These are phyloP conservation scores for Fusarium tupiense DNA, from an alignment of 2,329 filamentous ascomycete genomes.

Conservation along the genomic window DNA sequence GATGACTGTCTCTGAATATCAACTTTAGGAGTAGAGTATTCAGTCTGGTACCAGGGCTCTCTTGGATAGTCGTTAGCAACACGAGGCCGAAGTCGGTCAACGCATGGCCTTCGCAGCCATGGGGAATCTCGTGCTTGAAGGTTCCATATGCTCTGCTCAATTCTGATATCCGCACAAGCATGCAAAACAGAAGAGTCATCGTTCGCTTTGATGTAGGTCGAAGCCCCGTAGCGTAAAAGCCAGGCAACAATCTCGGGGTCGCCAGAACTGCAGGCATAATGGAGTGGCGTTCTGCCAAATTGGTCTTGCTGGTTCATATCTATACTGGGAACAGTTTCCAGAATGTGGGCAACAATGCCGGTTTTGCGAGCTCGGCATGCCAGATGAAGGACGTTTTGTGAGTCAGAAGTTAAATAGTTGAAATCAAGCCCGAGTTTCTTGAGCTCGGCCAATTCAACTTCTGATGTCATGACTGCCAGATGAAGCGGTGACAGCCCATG, in stretches of 20 bases:
- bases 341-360: constrained; percentile 17
- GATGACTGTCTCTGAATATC: not conserved
- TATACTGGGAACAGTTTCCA: not conserved
- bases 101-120: not conserved
- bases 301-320: constrained; percentile 27
- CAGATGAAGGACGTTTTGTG: constrained; percentile 30
- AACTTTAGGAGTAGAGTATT: not conserved
- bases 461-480: constrained; percentile 26
- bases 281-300: constrained; percentile 29
- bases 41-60: not conserved
- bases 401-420: constrained; percentile 16
- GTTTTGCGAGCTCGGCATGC: constrained; percentile 27
- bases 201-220: not conserved
- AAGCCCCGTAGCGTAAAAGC: constrained; percentile 22
- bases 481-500: constrained; percentile 27
- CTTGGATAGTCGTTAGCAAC: too few relatives aligned
- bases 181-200: constrained; percentile 18
- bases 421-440: constrained; percentile 12
- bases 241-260: constrained; percentile 25
- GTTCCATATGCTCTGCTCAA: constrained; percentile 27
- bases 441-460: constrained; percentile 1
- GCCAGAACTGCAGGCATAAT: constrained; percentile 35
- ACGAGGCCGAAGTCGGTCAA: constrained; percentile 8
- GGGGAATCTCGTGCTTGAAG: not conserved
- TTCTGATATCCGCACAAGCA: constrained; percentile 22